A percentile compares a stretch with the other conserved stretches of the same genome.
Conservation (phyloP, 208 protist genomes). For the Ichthyophonus hoferi region DNA sequence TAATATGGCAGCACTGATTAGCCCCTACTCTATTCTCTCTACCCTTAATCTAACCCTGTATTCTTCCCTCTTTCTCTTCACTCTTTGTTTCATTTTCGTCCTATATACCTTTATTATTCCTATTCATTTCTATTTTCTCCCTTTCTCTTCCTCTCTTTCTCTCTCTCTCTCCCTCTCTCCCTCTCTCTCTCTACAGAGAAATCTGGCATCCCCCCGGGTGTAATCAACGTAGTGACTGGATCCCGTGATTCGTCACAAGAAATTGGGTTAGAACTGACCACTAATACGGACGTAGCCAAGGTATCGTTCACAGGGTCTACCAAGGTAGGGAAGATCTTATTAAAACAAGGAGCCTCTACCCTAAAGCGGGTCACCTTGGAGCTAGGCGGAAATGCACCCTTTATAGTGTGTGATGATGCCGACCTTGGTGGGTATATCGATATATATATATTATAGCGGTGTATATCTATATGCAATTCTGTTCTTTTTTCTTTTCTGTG, state of each 20-base stretch:
- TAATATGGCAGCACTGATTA: too few relatives aligned
- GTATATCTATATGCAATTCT: too few relatives aligned
- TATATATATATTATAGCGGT: too few relatives aligned
- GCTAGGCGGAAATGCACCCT: conserved; percentile 56
- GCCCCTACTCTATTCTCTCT: too few relatives aligned
- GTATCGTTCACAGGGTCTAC: conserved; percentile 56
- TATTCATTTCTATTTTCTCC: too few relatives aligned
- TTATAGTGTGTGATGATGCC: conserved; percentile 59
- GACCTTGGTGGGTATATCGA: conserved; percentile 47
- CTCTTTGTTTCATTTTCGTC: too few relatives aligned
- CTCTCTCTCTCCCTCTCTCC: conserved; percentile 8
- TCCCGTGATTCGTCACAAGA: neutral
- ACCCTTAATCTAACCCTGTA: too few relatives aligned
- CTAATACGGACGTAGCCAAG: conserved; percentile 4
- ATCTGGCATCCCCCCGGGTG: conserved; percentile 43
- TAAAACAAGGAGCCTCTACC: conserved; percentile 38
- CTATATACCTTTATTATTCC: too few relatives aligned
- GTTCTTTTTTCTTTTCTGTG: too few relatives aligned
- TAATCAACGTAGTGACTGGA: conserved; percentile 47
- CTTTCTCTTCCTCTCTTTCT: neutral
- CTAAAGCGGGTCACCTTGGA: conserved; percentile 53
- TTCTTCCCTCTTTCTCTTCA: too few relatives aligned
- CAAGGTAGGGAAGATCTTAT: conserved; percentile 47
- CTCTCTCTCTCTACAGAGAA: conserved; percentile 44
- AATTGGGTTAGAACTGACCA: conserved; percentile 6